A percentile compares a stretch with the other conserved stretches of the same genome.
Evolutionary conservation across 495 filamentous ascomycete genomes (phyloP).

Genomic region (Cercophora sp.): DNA sequence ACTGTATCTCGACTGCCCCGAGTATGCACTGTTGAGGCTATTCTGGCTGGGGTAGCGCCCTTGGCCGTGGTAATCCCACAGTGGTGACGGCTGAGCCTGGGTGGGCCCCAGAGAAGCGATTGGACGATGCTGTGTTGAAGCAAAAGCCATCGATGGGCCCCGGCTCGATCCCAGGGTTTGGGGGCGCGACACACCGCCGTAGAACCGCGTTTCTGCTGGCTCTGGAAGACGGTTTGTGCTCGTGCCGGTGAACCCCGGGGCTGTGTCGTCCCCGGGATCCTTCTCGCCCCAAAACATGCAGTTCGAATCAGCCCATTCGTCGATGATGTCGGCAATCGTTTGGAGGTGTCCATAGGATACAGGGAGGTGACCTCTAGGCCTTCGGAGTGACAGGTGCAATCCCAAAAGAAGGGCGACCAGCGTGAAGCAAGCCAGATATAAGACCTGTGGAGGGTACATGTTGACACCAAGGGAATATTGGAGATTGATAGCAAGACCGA

Average conservation of each 20-base stretch:
- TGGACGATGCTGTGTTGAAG: too few relatives aligned
- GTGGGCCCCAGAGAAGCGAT: too few relatives aligned
- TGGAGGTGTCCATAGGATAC: slow-evolving; percentile 43
- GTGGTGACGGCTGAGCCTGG: too few relatives aligned
- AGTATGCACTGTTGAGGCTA: too few relatives aligned
- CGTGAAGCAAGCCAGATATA: slow-evolving; percentile 31
- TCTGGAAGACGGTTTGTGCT: slow-evolving; percentile 15
- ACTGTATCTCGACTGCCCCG: too few relatives aligned
- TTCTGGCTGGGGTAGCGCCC: too few relatives aligned
- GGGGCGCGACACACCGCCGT: too few relatives aligned
- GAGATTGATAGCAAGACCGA: slow-evolving; percentile 37
- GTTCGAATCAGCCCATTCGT: slow-evolving; percentile 38
- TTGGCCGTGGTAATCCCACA: too few relatives aligned
- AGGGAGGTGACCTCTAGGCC: slow-evolving; percentile 39
- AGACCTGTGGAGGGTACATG: slow-evolving; percentile 36
- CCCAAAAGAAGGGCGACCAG: slow-evolving; percentile 34
- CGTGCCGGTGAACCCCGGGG: slow-evolving; percentile 19
- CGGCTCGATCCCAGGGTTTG: too few relatives aligned
- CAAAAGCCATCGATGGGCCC: too few relatives aligned
- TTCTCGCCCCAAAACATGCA: slow-evolving; percentile 46
- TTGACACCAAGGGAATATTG: slow-evolving; percentile 31
- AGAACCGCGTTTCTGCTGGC: slow-evolving; percentile 22
- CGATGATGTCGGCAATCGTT: slow-evolving; percentile 42
- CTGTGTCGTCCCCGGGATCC: slow-evolving; percentile 4
- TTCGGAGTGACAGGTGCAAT: slow-evolving; percentile 31